Base-by-base conservation (phyloP, 2,329 filamentous ascomycete genomes). In the Nothopassalora personata region DNA sequence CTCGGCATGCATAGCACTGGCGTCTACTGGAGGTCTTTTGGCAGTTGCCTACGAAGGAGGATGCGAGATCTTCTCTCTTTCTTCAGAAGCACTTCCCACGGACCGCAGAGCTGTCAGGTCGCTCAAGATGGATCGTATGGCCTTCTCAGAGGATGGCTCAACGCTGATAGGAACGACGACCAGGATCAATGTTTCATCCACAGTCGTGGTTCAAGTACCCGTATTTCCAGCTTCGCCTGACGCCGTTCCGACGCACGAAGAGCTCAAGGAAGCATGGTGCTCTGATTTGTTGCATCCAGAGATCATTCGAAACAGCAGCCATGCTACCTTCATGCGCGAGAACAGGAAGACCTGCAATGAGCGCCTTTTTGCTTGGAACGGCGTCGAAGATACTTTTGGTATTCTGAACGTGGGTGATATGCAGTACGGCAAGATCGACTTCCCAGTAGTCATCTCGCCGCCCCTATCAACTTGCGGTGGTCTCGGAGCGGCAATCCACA, bases 1-100 rank as follows among this genome's bases (percentile, higher is more conserved):
- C 43, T 90, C 91, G 4, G 84, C 86, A 56, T 86, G 90, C 28
- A 90, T 96, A 66, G 86, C 89, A 11, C 76, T 96, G 31, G 92
- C 91, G 0, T 89, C 90, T 1, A 89, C 86, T 60, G 90, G 90
- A 43, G 86, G 86, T 27, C 87, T 96, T 4, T 76, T 96, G 51
- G 91, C 91, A n/a, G 87, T 90, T 30, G 90, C 91, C 5, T 96
- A 92, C 72, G 87, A 93, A 71, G 88, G 89, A 50, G 89, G 89
- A 8, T 91, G 96, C 60, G 91, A 96, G 73, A 88, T 96, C 0
- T 88, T 89, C 53, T 89, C 90, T 6, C 75, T 96, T 33, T 83
- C 83, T 57, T 78, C 86, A 2, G 83, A 79, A 57, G 85, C 84
- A 7, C 64, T 73, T 19, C 66, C 70, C 5, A 73, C 72, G 5